Evolutionary conservation across 2,329 filamentous ascomycete genomes (phyloP).

Genomic region (Drechslerella coelobrocha): DNA sequence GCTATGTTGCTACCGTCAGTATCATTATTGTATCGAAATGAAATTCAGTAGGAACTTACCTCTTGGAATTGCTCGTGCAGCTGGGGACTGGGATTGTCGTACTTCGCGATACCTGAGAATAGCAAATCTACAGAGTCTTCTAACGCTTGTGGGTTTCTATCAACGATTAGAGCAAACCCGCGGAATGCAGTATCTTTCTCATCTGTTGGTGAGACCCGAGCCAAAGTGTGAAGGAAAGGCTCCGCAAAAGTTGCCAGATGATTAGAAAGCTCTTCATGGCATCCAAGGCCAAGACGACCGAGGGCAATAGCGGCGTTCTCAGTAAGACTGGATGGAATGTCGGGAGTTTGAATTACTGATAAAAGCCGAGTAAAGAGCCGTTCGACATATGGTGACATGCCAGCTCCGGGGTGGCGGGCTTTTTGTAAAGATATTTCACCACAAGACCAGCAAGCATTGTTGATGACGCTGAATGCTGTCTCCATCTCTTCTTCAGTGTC

Average conservation of each 20-base stretch:
- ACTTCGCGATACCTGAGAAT: slow-evolving; percentile 82
- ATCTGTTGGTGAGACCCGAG: slow-evolving; percentile 82
- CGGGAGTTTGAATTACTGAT: slow-evolving; percentile 81
- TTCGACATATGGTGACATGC: slow-evolving; percentile 77
- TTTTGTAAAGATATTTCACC: slow-evolving; percentile 89
- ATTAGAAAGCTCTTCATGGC: slow-evolving; percentile 76
- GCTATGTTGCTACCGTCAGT: slow-evolving; percentile 23
- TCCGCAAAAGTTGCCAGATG: slow-evolving; percentile 80
- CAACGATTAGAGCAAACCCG: slow-evolving; percentile 84
- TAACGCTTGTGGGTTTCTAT: slow-evolving; percentile 88
- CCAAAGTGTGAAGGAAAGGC: slow-evolving; percentile 81
- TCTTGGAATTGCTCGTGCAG: slow-evolving; percentile 77
- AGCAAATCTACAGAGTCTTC: slow-evolving; percentile 82
- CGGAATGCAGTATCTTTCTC: slow-evolving; percentile 94
- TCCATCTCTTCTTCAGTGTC: slow-evolving; percentile 82
- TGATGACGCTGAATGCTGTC: slow-evolving; percentile 86
- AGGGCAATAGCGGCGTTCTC: slow-evolving; percentile 96
- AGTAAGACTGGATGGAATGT: slow-evolving; percentile 82
- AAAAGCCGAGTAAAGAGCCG: slow-evolving; percentile 78
- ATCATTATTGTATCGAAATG: neutral
- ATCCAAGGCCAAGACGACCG: slow-evolving; percentile 82
- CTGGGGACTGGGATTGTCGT: slow-evolving; percentile 72
- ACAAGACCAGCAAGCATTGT: slow-evolving; percentile 97
- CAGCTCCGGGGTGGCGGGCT: slow-evolving; percentile 62
- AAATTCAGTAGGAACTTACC: slow-evolving; percentile 62